A percentile compares a stretch with the other conserved stretches of the same genome.
phyloP scores from a whole-genome alignment of 805 yeast species.

The Starmera quercuum region DNA sequence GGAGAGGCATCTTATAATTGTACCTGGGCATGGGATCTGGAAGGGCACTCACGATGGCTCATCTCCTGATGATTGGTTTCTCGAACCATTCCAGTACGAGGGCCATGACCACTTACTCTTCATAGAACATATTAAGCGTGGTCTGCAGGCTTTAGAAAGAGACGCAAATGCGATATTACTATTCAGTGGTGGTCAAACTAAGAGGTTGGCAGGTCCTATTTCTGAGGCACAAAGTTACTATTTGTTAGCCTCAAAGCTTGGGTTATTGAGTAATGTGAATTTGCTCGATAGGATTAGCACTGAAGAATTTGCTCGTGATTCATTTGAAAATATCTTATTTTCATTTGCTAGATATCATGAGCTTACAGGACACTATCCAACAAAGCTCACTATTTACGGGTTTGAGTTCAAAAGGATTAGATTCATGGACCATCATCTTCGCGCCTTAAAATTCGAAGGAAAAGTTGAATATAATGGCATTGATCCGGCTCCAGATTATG shows the following conservation, averaged over 20 bases:
- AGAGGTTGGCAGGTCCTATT: conserved; percentile 39
- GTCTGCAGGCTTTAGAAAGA: conserved; percentile 28
- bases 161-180: conserved; percentile 32
- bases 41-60: conserved; percentile 38
- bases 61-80: conserved; percentile 47
- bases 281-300: conserved; percentile 25
- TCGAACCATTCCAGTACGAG: conserved; percentile 61
- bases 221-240: conserved; percentile 60
- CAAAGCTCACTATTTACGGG: conserved; percentile 50
- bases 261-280: conserved; percentile 2
- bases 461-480: conserved; percentile 46
- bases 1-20: conserved; percentile 37
- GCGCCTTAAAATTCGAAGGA: conserved; percentile 29
- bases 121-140: conserved; percentile 47
- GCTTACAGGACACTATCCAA: conserved; percentile 39
- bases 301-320: conserved; percentile 74
- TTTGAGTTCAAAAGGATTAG: conserved; percentile 66
- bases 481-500: conserved; percentile 41
- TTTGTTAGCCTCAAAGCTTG: conserved; percentile 31
- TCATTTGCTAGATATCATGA: conserved; percentile 49
- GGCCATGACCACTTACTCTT: conserved; percentile 65
- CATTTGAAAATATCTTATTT: conserved; percentile 68
- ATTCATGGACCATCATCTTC: conserved; percentile 47
- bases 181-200: conserved; percentile 68
- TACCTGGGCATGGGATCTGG: conserved; percentile 66